Conservation (phyloP, 2,329 filamentous ascomycete genomes). For the Apiospora malaysiana region DNA sequence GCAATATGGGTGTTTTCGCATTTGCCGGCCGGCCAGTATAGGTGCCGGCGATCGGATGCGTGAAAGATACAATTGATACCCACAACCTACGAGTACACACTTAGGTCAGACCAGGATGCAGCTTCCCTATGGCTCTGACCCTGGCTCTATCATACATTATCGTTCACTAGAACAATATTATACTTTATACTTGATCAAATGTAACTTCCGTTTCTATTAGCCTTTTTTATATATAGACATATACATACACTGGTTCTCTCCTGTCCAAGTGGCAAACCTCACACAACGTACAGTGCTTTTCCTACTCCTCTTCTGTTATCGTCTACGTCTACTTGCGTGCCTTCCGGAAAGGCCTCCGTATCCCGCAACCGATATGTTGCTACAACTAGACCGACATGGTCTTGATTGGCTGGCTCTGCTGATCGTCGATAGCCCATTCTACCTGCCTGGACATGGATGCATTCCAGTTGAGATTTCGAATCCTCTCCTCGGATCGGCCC, state of each 20-base stretch:
- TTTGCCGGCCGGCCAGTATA: not conserved
- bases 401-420: not conserved
- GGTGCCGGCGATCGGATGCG: not conserved
- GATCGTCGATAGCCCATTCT: not conserved
- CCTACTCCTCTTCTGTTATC: not conserved
- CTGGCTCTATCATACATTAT: not conserved
- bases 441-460: not conserved
- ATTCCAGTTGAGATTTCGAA: not conserved
- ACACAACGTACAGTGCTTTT: not conserved
- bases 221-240: too few species aligned
- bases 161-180: too few species aligned
- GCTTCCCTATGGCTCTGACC: not conserved
- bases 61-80: not conserved
- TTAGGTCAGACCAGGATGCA: not conserved
- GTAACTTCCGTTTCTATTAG: not conserved
- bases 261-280: constrained; percentile 1
- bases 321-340: not conserved
- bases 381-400: not conserved
- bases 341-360: not conserved
- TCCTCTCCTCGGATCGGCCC: constrained; percentile 5
- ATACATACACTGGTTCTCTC: too few species aligned
- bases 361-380: constrained; percentile 1
- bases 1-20: not conserved
- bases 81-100: too few species aligned
- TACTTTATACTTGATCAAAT: too few species aligned